Evolutionary conservation across 2,329 filamentous ascomycete species (phyloP).

Genomic region (Ceratocystis lukuohia): DNA sequence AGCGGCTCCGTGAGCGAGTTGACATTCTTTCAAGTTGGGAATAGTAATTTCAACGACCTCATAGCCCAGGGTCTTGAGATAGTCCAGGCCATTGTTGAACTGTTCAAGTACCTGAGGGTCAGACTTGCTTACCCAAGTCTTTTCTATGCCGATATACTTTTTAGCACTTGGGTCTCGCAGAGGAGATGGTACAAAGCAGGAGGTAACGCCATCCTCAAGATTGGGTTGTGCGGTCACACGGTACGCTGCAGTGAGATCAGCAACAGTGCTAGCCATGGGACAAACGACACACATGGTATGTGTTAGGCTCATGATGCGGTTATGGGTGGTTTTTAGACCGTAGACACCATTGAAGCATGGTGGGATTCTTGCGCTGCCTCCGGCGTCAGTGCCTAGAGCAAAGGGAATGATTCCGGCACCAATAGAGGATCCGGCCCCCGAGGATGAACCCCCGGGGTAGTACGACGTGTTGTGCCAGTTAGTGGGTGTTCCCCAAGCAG

Average conservation of each 20-base stretch:
- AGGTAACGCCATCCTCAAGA: conserved; percentile 44
- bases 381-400: conserved; percentile 60
- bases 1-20: conserved; percentile 62
- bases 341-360: conserved; percentile 65
- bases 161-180: conserved; percentile 31
- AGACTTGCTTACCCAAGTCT: conserved; percentile 36
- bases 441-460: conserved; percentile 71
- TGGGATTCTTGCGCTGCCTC: conserved; percentile 63
- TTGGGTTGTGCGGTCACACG: conserved; percentile 64
- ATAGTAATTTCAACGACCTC: conserved; percentile 46
- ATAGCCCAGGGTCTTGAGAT: conserved; percentile 40
- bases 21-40: conserved; percentile 55
- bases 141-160: conserved; percentile 59
- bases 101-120: conserved; percentile 47
- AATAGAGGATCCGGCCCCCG: conserved; percentile 59
- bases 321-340: conserved; percentile 67
- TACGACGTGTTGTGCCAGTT: conserved; percentile 67
- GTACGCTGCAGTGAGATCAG: conserved; percentile 73
- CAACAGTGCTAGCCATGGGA: conserved; percentile 61
- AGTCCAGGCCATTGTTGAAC: conserved; percentile 49
- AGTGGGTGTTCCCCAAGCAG: conserved; percentile 56
- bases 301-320: conserved; percentile 47
- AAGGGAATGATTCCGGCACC: conserved; percentile 61
- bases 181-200: conserved; percentile 47
- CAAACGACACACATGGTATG: conserved; percentile 51